A percentile compares a stretch with the other conserved stretches of the same genome.
Evolutionary conservation across 352 stramenopile species (phyloP).

Genomic region (Phytophthora lateralis): DNA sequence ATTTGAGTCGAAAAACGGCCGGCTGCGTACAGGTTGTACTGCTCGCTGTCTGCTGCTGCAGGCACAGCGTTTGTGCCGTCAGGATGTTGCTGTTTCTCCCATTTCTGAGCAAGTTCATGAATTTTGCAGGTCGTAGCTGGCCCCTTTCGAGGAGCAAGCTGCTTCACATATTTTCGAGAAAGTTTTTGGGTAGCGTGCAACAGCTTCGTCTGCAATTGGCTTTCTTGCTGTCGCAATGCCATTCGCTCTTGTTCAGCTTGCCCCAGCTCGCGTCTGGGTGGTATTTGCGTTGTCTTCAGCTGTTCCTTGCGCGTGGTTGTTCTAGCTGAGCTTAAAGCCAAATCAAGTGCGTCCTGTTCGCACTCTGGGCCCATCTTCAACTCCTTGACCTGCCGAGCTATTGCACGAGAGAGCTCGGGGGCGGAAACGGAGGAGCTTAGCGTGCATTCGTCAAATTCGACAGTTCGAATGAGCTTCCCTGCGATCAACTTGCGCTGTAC

Average conservation of each 20-base stretch:
- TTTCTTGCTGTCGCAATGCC: slow-evolving; percentile 38
- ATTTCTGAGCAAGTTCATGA: slow-evolving; percentile 51
- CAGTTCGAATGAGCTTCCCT: slow-evolving; percentile 41
- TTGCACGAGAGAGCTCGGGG: slow-evolving; percentile 30
- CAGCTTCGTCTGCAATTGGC: slow-evolving; percentile 53
- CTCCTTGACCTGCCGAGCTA: slow-evolving; percentile 23
- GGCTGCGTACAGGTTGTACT: slow-evolving; percentile 60
- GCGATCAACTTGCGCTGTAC: slow-evolving; percentile 46
- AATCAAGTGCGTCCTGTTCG: slow-evolving; percentile 22
- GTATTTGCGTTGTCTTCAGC: neutral
- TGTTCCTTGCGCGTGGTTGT: slow-evolving; percentile 1
- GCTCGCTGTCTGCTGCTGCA: slow-evolving; percentile 35
- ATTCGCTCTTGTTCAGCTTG: slow-evolving; percentile 27
- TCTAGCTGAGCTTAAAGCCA: slow-evolving; percentile 15
- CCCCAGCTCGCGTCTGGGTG: slow-evolving; percentile 4
- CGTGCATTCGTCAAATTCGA: slow-evolving; percentile 10
- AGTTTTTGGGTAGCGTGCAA: slow-evolving; percentile 69
- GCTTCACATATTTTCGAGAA: slow-evolving; percentile 73
- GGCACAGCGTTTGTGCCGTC: slow-evolving; percentile 27
- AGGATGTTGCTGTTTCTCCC: slow-evolving; percentile 39
- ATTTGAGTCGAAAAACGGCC: slow-evolving; percentile 62
- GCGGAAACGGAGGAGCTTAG: slow-evolving; percentile 32
- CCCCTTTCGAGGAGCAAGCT: slow-evolving; percentile 35
- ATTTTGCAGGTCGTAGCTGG: slow-evolving; percentile 39
- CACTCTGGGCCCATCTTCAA: slow-evolving; percentile 19